Evolutionary conservation across 129 eudicot genomes (phyloP).

Genomic region (Pseudognaphalium luteoalbum): DNA sequence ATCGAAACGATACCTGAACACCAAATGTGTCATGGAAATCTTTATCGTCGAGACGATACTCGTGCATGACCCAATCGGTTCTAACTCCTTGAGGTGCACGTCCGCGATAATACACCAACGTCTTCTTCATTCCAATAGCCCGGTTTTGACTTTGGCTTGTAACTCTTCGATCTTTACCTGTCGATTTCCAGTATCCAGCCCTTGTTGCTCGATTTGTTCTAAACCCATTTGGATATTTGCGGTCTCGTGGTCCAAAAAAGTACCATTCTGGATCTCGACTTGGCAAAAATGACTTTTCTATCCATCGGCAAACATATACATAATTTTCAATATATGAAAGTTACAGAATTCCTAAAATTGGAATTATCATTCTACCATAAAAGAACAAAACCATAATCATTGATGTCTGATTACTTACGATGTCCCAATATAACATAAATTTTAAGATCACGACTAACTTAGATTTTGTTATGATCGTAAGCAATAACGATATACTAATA

Average conservation of each 20-base stretch:
- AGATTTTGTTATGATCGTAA: too few relatives aligned
- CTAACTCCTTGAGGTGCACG: conserved; percentile 96
- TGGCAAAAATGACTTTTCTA: conserved; percentile 81
- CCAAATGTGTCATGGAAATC: conserved; percentile 67
- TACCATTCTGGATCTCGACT: conserved; percentile 98
- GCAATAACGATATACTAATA: too few relatives aligned
- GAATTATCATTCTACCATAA: neutral
- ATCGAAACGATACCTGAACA: conserved; percentile 63
- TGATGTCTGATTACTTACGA: neutral
- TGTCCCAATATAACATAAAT: neutral
- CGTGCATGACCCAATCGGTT: conserved; percentile 99
- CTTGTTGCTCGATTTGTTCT: conserved; percentile 93
- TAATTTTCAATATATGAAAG: neutral
- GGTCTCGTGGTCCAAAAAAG: conserved; percentile 91
- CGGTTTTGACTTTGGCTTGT: conserved; percentile 46
- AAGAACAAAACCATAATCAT: neutral
- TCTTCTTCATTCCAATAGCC: conserved; percentile 94
- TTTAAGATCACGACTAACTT: neutral
- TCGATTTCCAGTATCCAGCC: conserved; percentile 98
- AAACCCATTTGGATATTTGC: conserved; percentile 90
- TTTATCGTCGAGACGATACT: conserved; percentile 88
- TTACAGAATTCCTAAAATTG: neutral
- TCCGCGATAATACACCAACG: conserved; percentile 90
- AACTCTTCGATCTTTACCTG: conserved; percentile 90
- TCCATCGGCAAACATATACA: neutral